Conservation (phyloP, 2,329 filamentous ascomycete species). For the Aspergillus sp. region DNA sequence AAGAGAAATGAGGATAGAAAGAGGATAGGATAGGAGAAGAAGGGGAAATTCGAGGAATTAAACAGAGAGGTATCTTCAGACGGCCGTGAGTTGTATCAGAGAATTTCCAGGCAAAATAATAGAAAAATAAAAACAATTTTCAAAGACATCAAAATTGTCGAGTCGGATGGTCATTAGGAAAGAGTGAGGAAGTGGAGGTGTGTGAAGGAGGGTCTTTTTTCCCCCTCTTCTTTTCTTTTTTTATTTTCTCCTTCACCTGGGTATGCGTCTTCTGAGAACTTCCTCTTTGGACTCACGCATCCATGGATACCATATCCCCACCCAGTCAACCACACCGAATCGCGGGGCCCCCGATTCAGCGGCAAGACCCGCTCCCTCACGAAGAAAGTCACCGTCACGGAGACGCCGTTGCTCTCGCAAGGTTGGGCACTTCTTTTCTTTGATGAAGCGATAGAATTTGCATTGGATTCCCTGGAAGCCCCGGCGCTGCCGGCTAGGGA, state of each 20-base stretch:
- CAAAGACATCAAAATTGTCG: not conserved
- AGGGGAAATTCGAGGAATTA: slow-evolving; percentile 6
- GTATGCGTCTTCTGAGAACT: slow-evolving; percentile 21
- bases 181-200: no score
- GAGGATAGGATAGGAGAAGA: slow-evolving; percentile 17
- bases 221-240: no score
- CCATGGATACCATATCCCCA: slow-evolving; percentile 46
- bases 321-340: slow-evolving; percentile 46
- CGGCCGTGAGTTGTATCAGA: slow-evolving; percentile 12
- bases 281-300: slow-evolving; percentile 40
- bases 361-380: slow-evolving; percentile 31
- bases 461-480: slow-evolving; percentile 52
- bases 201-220: no score
- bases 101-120: not conserved
- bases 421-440: slow-evolving; percentile 48
- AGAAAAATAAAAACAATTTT: not conserved
- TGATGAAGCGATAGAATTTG: slow-evolving; percentile 54
- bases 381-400: slow-evolving; percentile 44
- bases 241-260: slow-evolving; percentile 7
- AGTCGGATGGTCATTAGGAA: not conserved
- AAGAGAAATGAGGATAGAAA: slow-evolving; percentile 12
- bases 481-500: slow-evolving; percentile 42
- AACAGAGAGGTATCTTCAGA: slow-evolving; percentile 22
- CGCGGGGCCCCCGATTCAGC: slow-evolving; percentile 31
- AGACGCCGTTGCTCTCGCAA: slow-evolving; percentile 46